Evolutionary conservation across 306 rosid species (phyloP), one percentile per base, ranked within the genome.

Genomic region (Luffa acutangula): DNA sequence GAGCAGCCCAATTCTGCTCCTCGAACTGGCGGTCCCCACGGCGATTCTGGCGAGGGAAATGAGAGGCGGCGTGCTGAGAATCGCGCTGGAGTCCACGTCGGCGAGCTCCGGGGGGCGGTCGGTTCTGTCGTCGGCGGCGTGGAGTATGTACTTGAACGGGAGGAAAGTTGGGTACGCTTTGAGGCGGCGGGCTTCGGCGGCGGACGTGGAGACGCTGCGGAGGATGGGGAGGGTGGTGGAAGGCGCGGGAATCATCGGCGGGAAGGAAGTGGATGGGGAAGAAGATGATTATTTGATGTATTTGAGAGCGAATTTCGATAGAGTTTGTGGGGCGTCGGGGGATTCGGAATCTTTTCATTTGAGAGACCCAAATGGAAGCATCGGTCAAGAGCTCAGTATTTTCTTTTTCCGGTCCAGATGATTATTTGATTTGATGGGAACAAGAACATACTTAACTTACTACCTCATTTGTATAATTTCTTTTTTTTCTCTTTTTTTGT

Each of bases 311-410:
- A 85, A 87, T 15, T 94, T 94, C 80, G 88, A 90, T 79, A 87
- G 97, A 81, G 91, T 89, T 58, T 84, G 83, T 74, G 93, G 91
- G 4, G 89, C 97, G 0, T 94, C 97, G 0, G 77, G 78, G 1
- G 79, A 86, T 63, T 92, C 89, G 0, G 92, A 94, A 63, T 94
- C 98, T 2, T 94, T 94, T 45, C 98, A 94, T 85, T 83, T 92
- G 89, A 87, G 87, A 87, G 97, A 94, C 54, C 97, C 97, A 0
- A 88, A 91, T 45, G 93, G 90, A 17, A 78, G 80, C 82, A 83
- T 89, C 3, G 97, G 85, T 8, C 97, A 94, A 80, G 98, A 94
- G 82, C 91, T 92, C 6, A 92, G 98, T 77, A 86, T 94, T 79
- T 94, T 92, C 91, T 87, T 94, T 77, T 88, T 85, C 80, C 87